Percentiles rank a stretch among this genome's conserved stretches.
phyloP scores from a whole-genome alignment of 345 rosid genomes.

The Eucalyptus curtisii region DNA sequence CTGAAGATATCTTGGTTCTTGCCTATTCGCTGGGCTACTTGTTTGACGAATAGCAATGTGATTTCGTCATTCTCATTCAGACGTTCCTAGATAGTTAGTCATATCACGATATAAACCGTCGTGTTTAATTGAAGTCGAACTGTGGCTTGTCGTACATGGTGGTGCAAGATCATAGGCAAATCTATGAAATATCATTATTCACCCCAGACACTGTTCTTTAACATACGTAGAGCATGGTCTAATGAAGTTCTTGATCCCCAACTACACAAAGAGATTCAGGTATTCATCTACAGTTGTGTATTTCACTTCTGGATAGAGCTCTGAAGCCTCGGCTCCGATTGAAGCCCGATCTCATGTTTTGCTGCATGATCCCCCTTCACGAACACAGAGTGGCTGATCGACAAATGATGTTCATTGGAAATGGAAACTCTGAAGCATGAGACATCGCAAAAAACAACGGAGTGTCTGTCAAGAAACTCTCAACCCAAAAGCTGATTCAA shows the following conservation, averaged over 20 bases:
- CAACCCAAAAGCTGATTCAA: background rate
- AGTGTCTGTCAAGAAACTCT: background rate
- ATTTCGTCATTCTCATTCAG: background rate
- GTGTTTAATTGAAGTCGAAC: background rate
- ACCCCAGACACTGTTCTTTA: background rate
- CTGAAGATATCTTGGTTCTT: background rate
- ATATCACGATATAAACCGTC: background rate
- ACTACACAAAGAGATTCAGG: conserved; percentile 11
- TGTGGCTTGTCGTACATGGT: background rate
- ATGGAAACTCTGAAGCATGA: background rate
- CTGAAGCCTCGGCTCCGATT: conserved; percentile 2
- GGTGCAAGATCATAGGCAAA: background rate
- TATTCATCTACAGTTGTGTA: conserved; percentile 21
- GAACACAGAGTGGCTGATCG: background rate
- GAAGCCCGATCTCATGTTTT: conserved; percentile 4
- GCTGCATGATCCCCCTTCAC: conserved; percentile 6
- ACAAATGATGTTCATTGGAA: background rate
- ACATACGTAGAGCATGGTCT: background rate
- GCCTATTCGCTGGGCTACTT: background rate
- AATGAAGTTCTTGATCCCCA: background rate
- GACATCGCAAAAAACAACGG: background rate
- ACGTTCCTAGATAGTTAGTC: background rate
- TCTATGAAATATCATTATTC: background rate
- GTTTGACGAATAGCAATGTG: background rate
- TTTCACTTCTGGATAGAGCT: conserved; percentile 19